Evolutionary conservation across 2,329 filamentous ascomycete species (phyloP), one percentile per base, ranked within the genome.

Genomic region (Penicillium sp.): DNA sequence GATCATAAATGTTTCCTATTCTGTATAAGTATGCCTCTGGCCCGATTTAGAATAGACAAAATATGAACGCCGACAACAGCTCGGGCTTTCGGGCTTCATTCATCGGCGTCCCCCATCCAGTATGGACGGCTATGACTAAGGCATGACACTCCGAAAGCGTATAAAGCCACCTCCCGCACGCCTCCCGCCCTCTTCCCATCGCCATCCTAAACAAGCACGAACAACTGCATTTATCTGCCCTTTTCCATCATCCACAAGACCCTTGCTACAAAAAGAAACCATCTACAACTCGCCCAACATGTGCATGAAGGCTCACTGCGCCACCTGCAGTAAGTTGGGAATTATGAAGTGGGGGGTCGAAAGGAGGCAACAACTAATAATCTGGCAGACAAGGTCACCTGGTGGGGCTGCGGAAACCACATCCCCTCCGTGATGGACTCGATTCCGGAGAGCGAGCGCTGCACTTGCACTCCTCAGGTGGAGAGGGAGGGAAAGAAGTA

Each of bases 391-490:
- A 88, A 88, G 72, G 76, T 78, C 44, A 84, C 86, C 59, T 91
- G 88, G 88, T 86, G 81, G 78, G 88, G 88, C 64, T 90, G 88
- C 75, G 88, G 88, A 65, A 80, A 69, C 63, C 86, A 91, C 78
- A 80, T 90, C 67, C 78, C 85, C 13, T 75, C 75, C 17, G 88
- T 91, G 68, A 85, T 92, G 80, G 85, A 88, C 73, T 70, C 75
- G 28, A 75, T 91, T 47, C 82, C 87, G 4, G 78, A 81, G 38
- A 76, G 80, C 6, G 81, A 91, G 44, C 85, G 88, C 78, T 92
- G 90, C 80, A 81, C 79, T 26, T 92, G 89, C 73, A 80, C 83
- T 69, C 89, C 89, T 30, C 85, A 85, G 72, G 80, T 90, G 65
- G 84, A 87, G 71, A 80, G 81, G 44, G 83, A 86, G 59, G 88